phyloP scores from a whole-genome alignment of 345 rosid species.

The Alliaria petiolata region DNA sequence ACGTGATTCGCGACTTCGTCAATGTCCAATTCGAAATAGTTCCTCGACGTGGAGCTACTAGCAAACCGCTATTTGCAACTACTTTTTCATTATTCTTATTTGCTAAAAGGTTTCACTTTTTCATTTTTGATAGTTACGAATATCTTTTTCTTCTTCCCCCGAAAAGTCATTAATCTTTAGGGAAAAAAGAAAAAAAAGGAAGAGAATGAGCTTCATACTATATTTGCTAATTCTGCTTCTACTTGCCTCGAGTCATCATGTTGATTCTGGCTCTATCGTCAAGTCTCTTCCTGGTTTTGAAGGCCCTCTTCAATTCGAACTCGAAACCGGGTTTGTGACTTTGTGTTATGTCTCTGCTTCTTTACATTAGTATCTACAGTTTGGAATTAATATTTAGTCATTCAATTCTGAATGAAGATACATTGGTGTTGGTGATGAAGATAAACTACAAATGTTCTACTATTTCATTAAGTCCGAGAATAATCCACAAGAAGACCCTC shows the following conservation, averaged over 20 bases:
- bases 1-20: neutral
- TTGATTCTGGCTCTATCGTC: constrained; percentile 21
- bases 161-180: too few relatives aligned
- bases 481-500: constrained; percentile 35
- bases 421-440: constrained; percentile 21
- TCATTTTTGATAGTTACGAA: too few relatives aligned
- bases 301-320: constrained; percentile 44
- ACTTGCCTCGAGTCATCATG: neutral
- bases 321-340: constrained; percentile 49
- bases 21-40: neutral
- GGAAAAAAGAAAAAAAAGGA: too few relatives aligned
- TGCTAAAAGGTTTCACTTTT: too few relatives aligned
- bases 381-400: neutral
- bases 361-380: too few relatives aligned
- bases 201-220: neutral
- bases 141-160: too few relatives aligned
- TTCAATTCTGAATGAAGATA: constrained; percentile 22
- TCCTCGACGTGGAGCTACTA: neutral
- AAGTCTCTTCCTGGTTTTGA: constrained; percentile 40
- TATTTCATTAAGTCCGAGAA: constrained; percentile 34
- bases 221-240: neutral
- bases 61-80: too few relatives aligned
- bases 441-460: constrained; percentile 27
- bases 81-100: too few relatives aligned
- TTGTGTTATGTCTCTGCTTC: too few relatives aligned